Base-by-base conservation (phyloP, 495 filamentous ascomycete species). In the Penicillium maclennaniae region DNA sequence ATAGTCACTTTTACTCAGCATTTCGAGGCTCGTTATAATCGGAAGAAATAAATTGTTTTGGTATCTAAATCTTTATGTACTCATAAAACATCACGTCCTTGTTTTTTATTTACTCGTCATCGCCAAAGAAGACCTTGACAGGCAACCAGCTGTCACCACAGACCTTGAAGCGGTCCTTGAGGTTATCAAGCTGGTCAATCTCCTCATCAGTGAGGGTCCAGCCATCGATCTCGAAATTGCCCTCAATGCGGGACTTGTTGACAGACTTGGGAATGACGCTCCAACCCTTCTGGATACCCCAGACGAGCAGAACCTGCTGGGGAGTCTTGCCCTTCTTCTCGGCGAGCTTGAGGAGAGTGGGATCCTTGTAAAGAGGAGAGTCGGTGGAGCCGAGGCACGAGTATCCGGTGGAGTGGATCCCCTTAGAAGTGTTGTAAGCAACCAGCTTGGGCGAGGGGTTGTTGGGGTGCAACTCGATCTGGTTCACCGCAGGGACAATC, bases 401-500 rank as follows among this genome's bases (percentile, higher is more conserved):
- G 71, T 89, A 89, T 15, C 77, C 85, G 0, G 84, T 85, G 47
- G 68, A 75, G 72, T 87, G 83, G 61, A 89, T 88, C 48, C 82
- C 83, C 72, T 87, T 87, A 40, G 74, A 72, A 17, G 71, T 77
- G 75, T 80, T 81, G 71, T 87, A 92, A 37, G 84, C 84, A 26
- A 92, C 76, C 31, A 93, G 79, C 74, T 91, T 91, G 20, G 88
- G 88, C 0, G 83, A 87, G 7, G 85, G 87, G 72, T 85, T 85
- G 70, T 86, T 83, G 36, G 89, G 89, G 73, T 95, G 89, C n/a
- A 92, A 73, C 71, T 96, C 91, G 65, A 95, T 85, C 76, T 96
- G 90, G 80, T 95, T 95, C 56, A 92, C 89, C 9, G 87, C 86
- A 14, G 91, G 91, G 44, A 87, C 77, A 58, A 84, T 86, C 80